Evolutionary conservation across 2,329 filamentous ascomycete species (phyloP), one percentile per base, ranked within the genome.

Genomic region (Septoria linicola): DNA sequence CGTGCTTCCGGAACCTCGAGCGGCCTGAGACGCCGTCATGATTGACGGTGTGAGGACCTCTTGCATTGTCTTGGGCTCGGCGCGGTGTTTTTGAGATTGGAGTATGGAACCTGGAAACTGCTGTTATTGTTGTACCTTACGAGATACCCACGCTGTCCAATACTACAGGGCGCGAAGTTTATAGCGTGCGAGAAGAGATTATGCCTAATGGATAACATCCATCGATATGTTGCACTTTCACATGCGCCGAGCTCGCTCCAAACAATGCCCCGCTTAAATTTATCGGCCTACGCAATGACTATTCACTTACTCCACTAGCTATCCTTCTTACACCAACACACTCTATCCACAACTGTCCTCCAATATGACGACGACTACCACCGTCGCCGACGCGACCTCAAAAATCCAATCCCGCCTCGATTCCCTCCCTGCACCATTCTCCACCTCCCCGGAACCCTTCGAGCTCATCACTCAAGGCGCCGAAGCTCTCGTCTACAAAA

Each of bases 401-500:
- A 41, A 17, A 41, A 8, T 40, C 40, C 34, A 21, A 19, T 40
- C 46, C 8, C 40, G 41, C 34, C 36, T 40, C 39, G 39, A 11
- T 27, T 23, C 77, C 59, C 83, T 88, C 56, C 85, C 85, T 31
- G 70, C 76, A 27, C 79, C 85, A 60, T 85, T 90, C 70, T 76
- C 82, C 73, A 80, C 80, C 68, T 75, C 80, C 55, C 75, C 81
- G 32, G 54, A 57, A 17, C 71, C 80, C 41, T 83, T 89, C 57
- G 71, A 68, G 41, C 87, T 96, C 65, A 82, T 97, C 62, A 85
- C 89, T 51, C 93, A 97, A 78, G 93, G 93, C 73, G 93, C 93
- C 68, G 93, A 99, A 81, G 91, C 89, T 54, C 89, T 92, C 59
- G 82, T 99, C 67, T 97, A 95, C 81, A 85, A 84, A 70, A 92